phyloP scores from a whole-genome alignment of 2,329 filamentous ascomycete species.

The Xylaria sp. region DNA sequence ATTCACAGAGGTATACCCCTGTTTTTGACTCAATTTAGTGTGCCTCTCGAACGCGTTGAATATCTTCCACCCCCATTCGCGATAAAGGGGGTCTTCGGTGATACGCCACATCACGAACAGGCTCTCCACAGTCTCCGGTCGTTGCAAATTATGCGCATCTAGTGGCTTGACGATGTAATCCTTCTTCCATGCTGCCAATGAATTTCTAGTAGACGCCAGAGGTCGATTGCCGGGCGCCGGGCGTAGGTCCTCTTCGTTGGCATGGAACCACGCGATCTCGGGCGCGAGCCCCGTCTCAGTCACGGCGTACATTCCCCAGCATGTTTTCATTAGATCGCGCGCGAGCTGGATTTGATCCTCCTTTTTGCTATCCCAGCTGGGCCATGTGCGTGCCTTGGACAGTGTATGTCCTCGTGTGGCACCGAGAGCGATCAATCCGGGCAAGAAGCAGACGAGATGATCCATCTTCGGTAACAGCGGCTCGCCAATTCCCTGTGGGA shows the following conservation, averaged over 20 bases:
- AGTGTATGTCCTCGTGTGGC: slow-evolving; percentile 81
- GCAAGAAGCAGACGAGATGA: slow-evolving; percentile 94
- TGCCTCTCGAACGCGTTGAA: slow-evolving; percentile 85
- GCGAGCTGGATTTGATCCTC: slow-evolving; percentile 88
- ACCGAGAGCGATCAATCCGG: slow-evolving; percentile 88
- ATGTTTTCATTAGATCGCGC: slow-evolving; percentile 90
- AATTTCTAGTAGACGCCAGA: slow-evolving; percentile 57
- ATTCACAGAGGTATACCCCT: slow-evolving; percentile 39
- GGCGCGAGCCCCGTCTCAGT: slow-evolving; percentile 87
- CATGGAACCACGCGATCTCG: slow-evolving; percentile 88
- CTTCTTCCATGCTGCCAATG: slow-evolving; percentile 71
- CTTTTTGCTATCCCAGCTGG: slow-evolving; percentile 77
- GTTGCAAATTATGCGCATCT: slow-evolving; percentile 89
- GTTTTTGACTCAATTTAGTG: slow-evolving; percentile 29
- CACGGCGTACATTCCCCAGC: slow-evolving; percentile 89
- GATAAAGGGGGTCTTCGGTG: slow-evolving; percentile 84
- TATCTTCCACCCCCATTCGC: slow-evolving; percentile 98
- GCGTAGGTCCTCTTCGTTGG: slow-evolving; percentile 72
- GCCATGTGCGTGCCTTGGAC: slow-evolving; percentile 73
- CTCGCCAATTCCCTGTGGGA: slow-evolving; percentile 75
- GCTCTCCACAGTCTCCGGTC: slow-evolving; percentile 91
- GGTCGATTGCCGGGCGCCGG: slow-evolving; percentile 60
- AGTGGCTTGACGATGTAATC: slow-evolving; percentile 80
- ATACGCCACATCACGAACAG: slow-evolving; percentile 98
- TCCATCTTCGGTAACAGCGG: slow-evolving; percentile 89